phyloP scores from a whole-genome alignment of 257 asterid species.

The Cruciata laevipes region DNA sequence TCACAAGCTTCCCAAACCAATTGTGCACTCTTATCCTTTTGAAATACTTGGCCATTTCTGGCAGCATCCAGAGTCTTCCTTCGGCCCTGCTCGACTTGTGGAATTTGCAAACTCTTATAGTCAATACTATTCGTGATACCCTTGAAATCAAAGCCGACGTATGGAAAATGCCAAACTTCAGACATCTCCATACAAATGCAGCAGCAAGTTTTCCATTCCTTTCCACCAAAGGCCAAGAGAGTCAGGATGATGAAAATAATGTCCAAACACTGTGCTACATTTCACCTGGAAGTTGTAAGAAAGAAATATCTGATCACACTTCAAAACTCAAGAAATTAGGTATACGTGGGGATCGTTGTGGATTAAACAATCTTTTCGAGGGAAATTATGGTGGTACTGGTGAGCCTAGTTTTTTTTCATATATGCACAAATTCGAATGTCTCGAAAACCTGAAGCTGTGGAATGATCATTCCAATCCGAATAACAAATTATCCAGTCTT shows the following conservation, averaged over 20 bases:
- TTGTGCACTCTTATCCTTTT: background rate
- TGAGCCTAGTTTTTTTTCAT: slow-evolving; percentile 27
- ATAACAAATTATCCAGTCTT: background rate
- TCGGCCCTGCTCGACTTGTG: background rate
- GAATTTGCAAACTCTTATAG: slow-evolving; percentile 19
- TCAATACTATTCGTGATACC: background rate
- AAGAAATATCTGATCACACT: slow-evolving; percentile 36
- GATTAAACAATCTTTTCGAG: slow-evolving; percentile 19
- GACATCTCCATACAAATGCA: slow-evolving; percentile 17
- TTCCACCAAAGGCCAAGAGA: background rate
- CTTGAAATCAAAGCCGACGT: slow-evolving; percentile 8
- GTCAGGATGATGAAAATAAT: slow-evolving; percentile 1
- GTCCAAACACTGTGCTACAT: slow-evolving; percentile 49
- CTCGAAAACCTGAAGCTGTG: slow-evolving; percentile 37
- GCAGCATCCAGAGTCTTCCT: background rate
- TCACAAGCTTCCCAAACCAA: background rate
- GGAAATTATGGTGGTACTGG: slow-evolving; percentile 16
- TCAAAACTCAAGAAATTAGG: slow-evolving; percentile 40
- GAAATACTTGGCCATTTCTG: slow-evolving; percentile 8
- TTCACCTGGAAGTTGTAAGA: slow-evolving; percentile 51
- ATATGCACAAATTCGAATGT: slow-evolving; percentile 7
- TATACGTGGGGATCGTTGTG: slow-evolving; percentile 41
- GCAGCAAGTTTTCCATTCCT: slow-evolving; percentile 17
- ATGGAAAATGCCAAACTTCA: slow-evolving; percentile 7
- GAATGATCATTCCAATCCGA: slow-evolving; percentile 27